Percentiles rank a stretch among this genome's conserved stretches.
Evolutionary conservation across 495 filamentous ascomycete genomes (phyloP).

Genomic region (Thozetella sp.): DNA sequence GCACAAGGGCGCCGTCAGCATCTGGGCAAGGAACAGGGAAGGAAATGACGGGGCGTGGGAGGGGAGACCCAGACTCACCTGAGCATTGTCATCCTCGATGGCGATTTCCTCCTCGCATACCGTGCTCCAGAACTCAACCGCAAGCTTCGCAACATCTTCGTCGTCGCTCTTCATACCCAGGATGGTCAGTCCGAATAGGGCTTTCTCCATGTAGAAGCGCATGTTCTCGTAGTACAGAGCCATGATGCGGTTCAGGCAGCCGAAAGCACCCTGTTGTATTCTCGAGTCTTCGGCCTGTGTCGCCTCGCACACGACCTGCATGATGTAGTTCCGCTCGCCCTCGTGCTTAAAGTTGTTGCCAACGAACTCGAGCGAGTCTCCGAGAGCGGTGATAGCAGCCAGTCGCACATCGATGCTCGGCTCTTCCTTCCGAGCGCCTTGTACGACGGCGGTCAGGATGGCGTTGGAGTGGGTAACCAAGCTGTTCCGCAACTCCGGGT

Average conservation of each 20-base stretch:
- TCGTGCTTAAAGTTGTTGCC: constrained; percentile 98
- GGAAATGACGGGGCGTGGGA: neutral
- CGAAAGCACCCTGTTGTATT: constrained; percentile 94
- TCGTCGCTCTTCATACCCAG: constrained; percentile 98
- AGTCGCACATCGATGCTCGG: constrained; percentile 84
- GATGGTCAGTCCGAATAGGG: constrained; percentile 96
- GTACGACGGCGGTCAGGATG: constrained; percentile 95
- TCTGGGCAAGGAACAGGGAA: too few relatives aligned
- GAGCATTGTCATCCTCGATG: constrained; percentile 94
- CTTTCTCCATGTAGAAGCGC: constrained; percentile 99
- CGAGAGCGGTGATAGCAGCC: constrained; percentile 89
- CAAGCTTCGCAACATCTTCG: constrained; percentile 96
- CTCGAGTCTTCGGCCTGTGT: constrained; percentile 87
- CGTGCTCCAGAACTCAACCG: constrained; percentile 99
- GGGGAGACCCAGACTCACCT: constrained; percentile 52
- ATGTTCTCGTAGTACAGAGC: constrained; percentile 98
- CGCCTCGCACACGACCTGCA: constrained; percentile 99
- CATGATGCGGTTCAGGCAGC: constrained; percentile 98
- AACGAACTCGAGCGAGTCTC: constrained; percentile 98
- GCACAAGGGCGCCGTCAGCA: constrained; percentile 20
- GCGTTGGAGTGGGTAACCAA: constrained; percentile 90
- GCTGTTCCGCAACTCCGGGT: constrained; percentile 79
- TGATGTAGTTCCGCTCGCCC: constrained; percentile 98
- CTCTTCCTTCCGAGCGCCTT: constrained; percentile 96
- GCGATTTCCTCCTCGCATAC: constrained; percentile 97